Percentiles rank a stretch among this genome's conserved stretches.
Conservation (phyloP, 139 green algal species). For the Chlorella sorokiniana region DNA sequence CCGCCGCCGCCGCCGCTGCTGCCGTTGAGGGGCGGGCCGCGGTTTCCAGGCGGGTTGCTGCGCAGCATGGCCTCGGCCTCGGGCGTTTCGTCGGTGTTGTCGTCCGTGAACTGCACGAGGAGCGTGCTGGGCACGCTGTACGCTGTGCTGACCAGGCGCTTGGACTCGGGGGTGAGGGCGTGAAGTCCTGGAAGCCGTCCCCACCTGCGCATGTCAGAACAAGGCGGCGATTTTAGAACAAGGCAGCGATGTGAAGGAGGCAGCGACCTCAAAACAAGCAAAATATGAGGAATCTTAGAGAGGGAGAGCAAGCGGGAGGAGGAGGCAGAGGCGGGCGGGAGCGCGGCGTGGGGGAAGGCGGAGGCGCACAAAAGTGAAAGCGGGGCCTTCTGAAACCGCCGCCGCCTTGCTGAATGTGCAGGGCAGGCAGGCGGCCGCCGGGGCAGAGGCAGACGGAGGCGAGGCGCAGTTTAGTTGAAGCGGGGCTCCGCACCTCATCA, state of each 20-base stretch:
- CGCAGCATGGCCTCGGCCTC: constrained; percentile 65
- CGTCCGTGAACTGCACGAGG: constrained; percentile 70
- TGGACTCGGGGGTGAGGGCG: constrained; percentile 73
- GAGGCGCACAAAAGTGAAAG: too few species aligned
- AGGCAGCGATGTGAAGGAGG: neutral
- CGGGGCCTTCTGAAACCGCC: too few species aligned
- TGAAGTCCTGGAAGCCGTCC: constrained; percentile 76
- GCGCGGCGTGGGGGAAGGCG: too few species aligned
- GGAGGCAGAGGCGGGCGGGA: too few species aligned
- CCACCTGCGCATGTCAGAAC: constrained; percentile 37
- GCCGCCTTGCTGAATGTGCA: too few species aligned
- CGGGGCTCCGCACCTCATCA: constrained; percentile 69
- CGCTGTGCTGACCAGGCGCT: constrained; percentile 50
- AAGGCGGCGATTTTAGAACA: neutral
- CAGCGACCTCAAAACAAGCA: too few species aligned
- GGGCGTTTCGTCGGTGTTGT: constrained; percentile 86
- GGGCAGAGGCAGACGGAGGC: too few species aligned
- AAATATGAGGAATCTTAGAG: too few species aligned
- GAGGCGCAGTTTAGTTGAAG: too few species aligned
- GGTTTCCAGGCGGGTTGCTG: neutral
- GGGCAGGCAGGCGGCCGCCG: too few species aligned
- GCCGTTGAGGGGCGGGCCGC: neutral
- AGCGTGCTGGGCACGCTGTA: constrained; percentile 76
- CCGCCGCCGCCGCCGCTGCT: neutral
- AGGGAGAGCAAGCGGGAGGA: too few species aligned